These are phyloP conservation scores for Stenogyne calaminthoides DNA, from an alignment of 305 asterid genomes.

Conservation along the genomic window DNA sequence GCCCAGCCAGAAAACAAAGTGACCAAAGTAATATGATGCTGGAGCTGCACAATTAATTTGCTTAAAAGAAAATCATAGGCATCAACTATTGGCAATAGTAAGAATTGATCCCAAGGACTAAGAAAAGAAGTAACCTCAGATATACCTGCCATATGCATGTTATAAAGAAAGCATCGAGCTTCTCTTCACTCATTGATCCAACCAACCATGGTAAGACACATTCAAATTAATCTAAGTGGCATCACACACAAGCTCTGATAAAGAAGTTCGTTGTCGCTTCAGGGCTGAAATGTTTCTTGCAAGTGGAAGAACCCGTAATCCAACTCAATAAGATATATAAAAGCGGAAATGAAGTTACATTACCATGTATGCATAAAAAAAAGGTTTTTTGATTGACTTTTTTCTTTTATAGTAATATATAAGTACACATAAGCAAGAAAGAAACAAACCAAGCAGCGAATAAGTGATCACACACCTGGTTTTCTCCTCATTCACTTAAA, in stretches of 20 bases:
- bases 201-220: slow-evolving; percentile 98
- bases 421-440: no score
- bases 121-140: slow-evolving; percentile 21
- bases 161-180: slow-evolving; percentile 74
- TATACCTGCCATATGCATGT: slow-evolving; percentile 94
- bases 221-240: slow-evolving; percentile 94
- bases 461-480: slow-evolving; percentile 81
- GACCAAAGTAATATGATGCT: slow-evolving; percentile 72
- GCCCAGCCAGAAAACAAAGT: slow-evolving; percentile 99
- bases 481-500: slow-evolving; percentile 87
- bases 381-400: slow-evolving; percentile 1
- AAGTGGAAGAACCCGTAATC: slow-evolving; percentile 86
- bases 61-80: slow-evolving; percentile 30
- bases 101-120: slow-evolving; percentile 14
- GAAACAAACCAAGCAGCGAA: slow-evolving; percentile 21
- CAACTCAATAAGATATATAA: slow-evolving; percentile 25
- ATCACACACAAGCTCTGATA: slow-evolving; percentile 95
- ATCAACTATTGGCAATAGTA: slow-evolving; percentile 24
- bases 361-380: slow-evolving; percentile 18
- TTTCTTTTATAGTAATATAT: background rate
- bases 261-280: slow-evolving; percentile 82
- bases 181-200: slow-evolving; percentile 76
- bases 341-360: slow-evolving; percentile 22
- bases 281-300: slow-evolving; percentile 81
- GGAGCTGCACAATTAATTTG: slow-evolving; percentile 70